Percentiles rank a stretch among this genome's conserved stretches.
Conservation (phyloP, 2,329 filamentous ascomycete species). For the Fusarium beomiforme region DNA sequence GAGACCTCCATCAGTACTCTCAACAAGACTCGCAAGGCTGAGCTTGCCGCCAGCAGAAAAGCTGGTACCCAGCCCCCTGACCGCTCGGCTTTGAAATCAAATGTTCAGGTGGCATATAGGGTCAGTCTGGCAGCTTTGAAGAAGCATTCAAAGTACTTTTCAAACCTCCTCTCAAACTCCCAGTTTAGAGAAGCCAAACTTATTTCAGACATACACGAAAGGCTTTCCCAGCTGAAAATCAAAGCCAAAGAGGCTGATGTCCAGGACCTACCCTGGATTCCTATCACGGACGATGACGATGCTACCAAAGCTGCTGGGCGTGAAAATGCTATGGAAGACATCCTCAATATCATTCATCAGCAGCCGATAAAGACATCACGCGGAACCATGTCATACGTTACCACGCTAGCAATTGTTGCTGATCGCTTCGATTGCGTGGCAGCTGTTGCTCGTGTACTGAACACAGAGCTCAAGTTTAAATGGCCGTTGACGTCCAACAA, state of each 20-base stretch:
- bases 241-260: constrained; percentile 59
- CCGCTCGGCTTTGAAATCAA: constrained; percentile 49
- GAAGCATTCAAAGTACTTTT: constrained; percentile 75
- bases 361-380: constrained; percentile 51
- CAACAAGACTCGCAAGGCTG: constrained; percentile 55
- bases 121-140: constrained; percentile 67
- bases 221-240: constrained; percentile 58
- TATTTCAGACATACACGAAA: constrained; percentile 61
- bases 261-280: constrained; percentile 68
- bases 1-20: constrained; percentile 65
- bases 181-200: constrained; percentile 71
- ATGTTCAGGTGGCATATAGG: constrained; percentile 62
- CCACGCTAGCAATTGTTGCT: constrained; percentile 75
- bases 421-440: constrained; percentile 76
- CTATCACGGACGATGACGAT: constrained; percentile 74
- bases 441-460: constrained; percentile 64
- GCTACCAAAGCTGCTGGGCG: constrained; percentile 70
- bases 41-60: constrained; percentile 46
- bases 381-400: constrained; percentile 68
- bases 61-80: constrained; percentile 38
- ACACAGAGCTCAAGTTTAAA: constrained; percentile 60
- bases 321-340: constrained; percentile 71
- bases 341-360: constrained; percentile 73
- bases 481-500: constrained; percentile 61
- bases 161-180: constrained; percentile 69